Evolutionary conservation across 768 basidiomycete genomes (phyloP), one percentile per base, ranked within the genome.

Genomic region (Rhizopogon vulgaris): DNA sequence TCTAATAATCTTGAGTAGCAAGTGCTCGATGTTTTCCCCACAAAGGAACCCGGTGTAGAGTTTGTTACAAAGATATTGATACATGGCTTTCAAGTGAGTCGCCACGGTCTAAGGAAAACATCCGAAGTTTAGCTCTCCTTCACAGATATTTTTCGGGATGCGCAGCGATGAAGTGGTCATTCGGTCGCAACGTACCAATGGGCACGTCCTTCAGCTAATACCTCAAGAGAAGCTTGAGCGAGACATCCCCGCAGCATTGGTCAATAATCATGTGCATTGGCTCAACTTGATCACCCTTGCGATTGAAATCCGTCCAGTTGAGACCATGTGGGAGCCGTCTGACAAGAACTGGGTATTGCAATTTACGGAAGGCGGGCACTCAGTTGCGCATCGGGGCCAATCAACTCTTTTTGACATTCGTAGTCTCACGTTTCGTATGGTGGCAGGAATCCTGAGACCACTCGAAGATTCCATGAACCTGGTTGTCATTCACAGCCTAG

Each of bases 21-120:
- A 64, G 58, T 68, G 22, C 57, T 72, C 28, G 65, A 69, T 51
- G 64, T 71, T 37, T 60, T 71, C 18, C 73, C 73, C 18, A 58
- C 69, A 3, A 56, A 60, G 36, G 60, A 69, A 39, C 50, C 54
- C 9, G 71, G 69, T 3, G 66, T 70, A 67, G 62, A 68, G 8
- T 75, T 62, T 55, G 59, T 59, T n/a, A 65, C 66, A 18, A 56
- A 63, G 27, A 32, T 27, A 9, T 24, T 10, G 1, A 55, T 69
- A 25, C 54, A 18, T 8, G 42, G 51, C 17, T 58, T 53, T 52
- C 51, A 62, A 59, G 65, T 71, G 41, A 32, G 53, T 45, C 8
- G 10, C 2, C 18, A 32, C 7, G 1, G 17, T 22, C 8, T 4
- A 7, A 43, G 17, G 17, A 45, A 3, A 12, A 18, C 11, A 18